These are phyloP conservation scores for Penicillium pancosmium DNA, from an alignment of 495 filamentous ascomycete species.

Conservation along the genomic window DNA sequence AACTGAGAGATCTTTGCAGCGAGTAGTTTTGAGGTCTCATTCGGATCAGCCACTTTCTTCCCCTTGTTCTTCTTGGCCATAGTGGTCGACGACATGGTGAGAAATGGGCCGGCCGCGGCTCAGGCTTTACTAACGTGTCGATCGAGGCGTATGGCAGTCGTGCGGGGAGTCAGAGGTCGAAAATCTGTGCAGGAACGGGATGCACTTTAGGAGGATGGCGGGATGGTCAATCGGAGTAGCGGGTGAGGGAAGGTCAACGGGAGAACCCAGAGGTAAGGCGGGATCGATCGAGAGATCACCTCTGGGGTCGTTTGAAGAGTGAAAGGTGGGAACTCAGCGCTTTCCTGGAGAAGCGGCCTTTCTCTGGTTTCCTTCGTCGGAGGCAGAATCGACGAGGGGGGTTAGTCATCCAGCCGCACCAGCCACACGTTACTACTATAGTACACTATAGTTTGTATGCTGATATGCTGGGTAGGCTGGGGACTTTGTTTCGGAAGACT, in stretches of 20 bases:
- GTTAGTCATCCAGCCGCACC: constrained; percentile 29
- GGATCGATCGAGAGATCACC: constrained; percentile 21
- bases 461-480: not conserved
- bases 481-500: not conserved
- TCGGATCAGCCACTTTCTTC: constrained; percentile 77
- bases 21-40: constrained; percentile 85
- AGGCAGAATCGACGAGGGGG: constrained; percentile 40
- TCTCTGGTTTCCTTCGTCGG: constrained; percentile 26
- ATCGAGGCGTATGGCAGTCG: constrained; percentile 10
- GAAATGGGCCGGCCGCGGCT: not conserved
- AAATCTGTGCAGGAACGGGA: constrained; percentile 27
- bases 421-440: not conserved
- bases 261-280: constrained; percentile 26
- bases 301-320: constrained; percentile 19
- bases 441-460: no score
- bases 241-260: not conserved
- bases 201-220: constrained; percentile 14
- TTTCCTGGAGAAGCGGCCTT: constrained; percentile 14
- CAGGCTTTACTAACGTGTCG: not conserved
- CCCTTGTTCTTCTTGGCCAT: constrained; percentile 68
- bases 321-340: constrained; percentile 1
- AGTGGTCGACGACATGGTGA: constrained; percentile 43
- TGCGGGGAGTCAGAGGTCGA: constrained; percentile 17
- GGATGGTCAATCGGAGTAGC: constrained; percentile 24
- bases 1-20: constrained; percentile 94